Evolutionary conservation across 2,329 filamentous ascomycete genomes (phyloP).

Genomic region (Cryphonectria japonica): DNA sequence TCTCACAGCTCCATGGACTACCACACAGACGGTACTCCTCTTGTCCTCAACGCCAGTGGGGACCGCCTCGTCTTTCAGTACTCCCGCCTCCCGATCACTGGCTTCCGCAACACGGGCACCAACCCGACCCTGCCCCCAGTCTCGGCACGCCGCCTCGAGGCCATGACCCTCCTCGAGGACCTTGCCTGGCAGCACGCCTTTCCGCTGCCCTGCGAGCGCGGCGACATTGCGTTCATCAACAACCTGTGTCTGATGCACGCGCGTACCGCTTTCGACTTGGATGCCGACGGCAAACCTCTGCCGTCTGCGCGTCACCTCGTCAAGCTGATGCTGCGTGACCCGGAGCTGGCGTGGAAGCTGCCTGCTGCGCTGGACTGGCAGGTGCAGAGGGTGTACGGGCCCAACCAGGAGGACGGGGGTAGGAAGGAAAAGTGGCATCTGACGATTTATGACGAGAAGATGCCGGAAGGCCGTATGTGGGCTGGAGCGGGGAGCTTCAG

Average conservation of each 20-base stretch:
- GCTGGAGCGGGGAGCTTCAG: not conserved
- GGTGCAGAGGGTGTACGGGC: not conserved
- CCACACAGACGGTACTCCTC: not conserved
- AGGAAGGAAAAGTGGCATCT: slow-evolving; percentile 3
- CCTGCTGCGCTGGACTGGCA: not conserved
- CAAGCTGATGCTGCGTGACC: slow-evolving; percentile 1
- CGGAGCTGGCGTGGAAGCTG: not conserved
- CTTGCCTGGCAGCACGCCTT: not conserved
- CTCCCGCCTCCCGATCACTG: not conserved
- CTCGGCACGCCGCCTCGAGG: not conserved
- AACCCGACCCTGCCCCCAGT: not conserved
- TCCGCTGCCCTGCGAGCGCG: not conserved
- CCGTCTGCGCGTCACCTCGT: not conserved
- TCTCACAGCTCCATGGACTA: not conserved
- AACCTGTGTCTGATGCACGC: slow-evolving; percentile 5
- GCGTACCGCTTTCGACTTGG: not conserved
- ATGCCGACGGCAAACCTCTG: not conserved
- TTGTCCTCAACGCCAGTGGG: not conserved
- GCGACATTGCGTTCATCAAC: not conserved
- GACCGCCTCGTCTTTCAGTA: slow-evolving; percentile 2
- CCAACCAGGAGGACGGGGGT: not conserved
- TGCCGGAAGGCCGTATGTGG: slow-evolving; percentile 1
- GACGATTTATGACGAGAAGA: not conserved
- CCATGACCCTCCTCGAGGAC: not conserved
- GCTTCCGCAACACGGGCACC: not conserved